Evolutionary conservation across 306 rosid genomes (phyloP).

Genomic region (Betula pendula): DNA sequence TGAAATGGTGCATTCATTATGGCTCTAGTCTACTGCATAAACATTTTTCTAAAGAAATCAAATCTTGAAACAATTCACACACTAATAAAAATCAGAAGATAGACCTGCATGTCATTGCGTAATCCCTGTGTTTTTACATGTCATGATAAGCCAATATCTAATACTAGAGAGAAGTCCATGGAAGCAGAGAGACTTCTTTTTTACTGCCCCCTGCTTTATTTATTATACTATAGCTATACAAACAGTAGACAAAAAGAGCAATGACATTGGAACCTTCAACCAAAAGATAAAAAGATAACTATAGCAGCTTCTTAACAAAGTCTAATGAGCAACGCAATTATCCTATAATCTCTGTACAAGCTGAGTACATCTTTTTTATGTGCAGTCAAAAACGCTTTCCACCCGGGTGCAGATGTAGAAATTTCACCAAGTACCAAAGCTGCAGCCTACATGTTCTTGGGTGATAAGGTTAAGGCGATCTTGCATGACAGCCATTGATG

Average conservation of each 20-base stretch:
- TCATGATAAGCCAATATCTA: constrained; percentile 23
- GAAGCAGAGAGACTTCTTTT: constrained; percentile 31
- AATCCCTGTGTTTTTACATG: constrained; percentile 25
- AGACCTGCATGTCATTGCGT: constrained; percentile 37
- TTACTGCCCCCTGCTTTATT: constrained; percentile 35
- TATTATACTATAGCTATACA: constrained; percentile 46
- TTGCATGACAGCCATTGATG: constrained; percentile 56
- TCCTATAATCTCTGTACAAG: constrained; percentile 72
- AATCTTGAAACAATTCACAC: neutral
- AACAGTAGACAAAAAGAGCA: constrained; percentile 39
- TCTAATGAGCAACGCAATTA: constrained; percentile 28
- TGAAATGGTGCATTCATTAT: no score
- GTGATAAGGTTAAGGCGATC: constrained; percentile 67
- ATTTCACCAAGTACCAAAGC: constrained; percentile 70
- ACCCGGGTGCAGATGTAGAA: constrained; percentile 36
- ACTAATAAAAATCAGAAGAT: neutral
- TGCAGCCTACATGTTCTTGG: constrained; percentile 81
- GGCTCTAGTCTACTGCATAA: no score
- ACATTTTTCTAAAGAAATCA: neutral
- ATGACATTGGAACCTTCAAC: constrained; percentile 42
- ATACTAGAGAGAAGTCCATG: constrained; percentile 13
- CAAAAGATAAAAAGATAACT: constrained; percentile 33
- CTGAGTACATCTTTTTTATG: constrained; percentile 37
- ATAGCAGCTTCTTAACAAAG: constrained; percentile 36
- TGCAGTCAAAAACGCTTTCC: constrained; percentile 51